These are phyloP conservation scores for Metschnikowia peoriensis DNA, from an alignment of 805 yeast species.

Conservation along the genomic window DNA sequence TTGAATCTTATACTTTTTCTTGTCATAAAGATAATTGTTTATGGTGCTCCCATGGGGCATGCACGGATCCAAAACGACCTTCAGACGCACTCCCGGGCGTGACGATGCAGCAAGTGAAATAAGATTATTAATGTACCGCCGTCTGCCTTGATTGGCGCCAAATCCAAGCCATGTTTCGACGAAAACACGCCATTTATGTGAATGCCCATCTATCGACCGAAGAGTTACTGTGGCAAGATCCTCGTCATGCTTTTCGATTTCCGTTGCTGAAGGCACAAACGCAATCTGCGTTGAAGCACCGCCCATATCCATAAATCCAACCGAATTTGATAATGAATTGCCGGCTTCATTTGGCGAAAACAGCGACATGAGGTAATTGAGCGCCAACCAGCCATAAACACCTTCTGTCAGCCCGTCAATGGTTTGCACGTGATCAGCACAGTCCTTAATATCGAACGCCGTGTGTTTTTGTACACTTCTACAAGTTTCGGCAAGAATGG, in stretches of 20 bases:
- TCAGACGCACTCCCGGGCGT: slow-evolving; percentile 7
- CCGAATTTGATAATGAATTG: slow-evolving; percentile 49
- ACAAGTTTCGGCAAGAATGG: slow-evolving; percentile 63
- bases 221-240: slow-evolving; percentile 68
- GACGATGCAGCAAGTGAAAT: slow-evolving; percentile 29
- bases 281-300: slow-evolving; percentile 98
- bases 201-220: slow-evolving; percentile 65
- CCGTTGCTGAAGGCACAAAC: slow-evolving; percentile 74
- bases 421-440: slow-evolving; percentile 72
- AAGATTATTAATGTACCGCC: slow-evolving; percentile 61
- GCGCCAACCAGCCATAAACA: slow-evolving; percentile 90
- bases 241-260: slow-evolving; percentile 62
- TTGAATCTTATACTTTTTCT: slow-evolving; percentile 45
- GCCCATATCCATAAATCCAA: slow-evolving; percentile 98
- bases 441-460: slow-evolving; percentile 54
- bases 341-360: slow-evolving; percentile 42
- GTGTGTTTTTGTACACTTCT: slow-evolving; percentile 50
- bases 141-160: slow-evolving; percentile 93
- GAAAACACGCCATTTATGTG: slow-evolving; percentile 79
- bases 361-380: slow-evolving; percentile 77
- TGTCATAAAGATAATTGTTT: slow-evolving; percentile 45
- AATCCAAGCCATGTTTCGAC: slow-evolving; percentile 97
- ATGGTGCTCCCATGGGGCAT: slow-evolving; percentile 61
- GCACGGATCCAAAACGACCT: slow-evolving; percentile 66
- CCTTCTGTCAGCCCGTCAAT: slow-evolving; percentile 97